These are phyloP conservation scores for Cudoniella acicularis DNA, from an alignment of 495 filamentous ascomycete genomes.

Conservation along the genomic window DNA sequence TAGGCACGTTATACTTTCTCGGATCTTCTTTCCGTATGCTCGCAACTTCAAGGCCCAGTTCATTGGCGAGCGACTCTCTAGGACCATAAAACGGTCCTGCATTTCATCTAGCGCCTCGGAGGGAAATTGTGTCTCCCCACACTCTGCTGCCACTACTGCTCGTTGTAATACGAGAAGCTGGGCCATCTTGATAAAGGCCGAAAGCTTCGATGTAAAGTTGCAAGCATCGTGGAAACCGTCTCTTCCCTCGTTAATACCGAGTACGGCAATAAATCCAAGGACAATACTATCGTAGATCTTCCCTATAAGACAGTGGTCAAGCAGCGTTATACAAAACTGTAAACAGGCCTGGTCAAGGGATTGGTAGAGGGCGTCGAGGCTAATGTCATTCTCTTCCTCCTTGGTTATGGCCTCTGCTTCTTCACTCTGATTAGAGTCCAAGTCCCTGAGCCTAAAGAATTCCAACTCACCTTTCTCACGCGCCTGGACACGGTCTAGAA, in stretches of 20 bases:
- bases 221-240: background rate
- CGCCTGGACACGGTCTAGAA: no score
- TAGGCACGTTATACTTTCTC: background rate
- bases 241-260: conserved; percentile 6
- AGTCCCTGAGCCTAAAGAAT: no score
- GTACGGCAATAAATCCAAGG: conserved; percentile 8
- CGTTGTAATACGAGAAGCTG: conserved; percentile 5
- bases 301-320: conserved; percentile 1
- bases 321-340: conserved; percentile 4
- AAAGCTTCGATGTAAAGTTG: background rate
- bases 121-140: background rate
- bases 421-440: no score
- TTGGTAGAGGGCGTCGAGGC: no score
- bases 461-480: no score
- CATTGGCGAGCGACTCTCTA: conserved; percentile 3
- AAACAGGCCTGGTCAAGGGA: conserved; percentile 2
- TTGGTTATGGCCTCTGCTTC: no score
- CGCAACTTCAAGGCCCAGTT: conserved; percentile 10
- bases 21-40: conserved; percentile 3
- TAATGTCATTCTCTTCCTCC: no score
- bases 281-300: conserved; percentile 11
- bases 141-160: conserved; percentile 1
- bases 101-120: conserved; percentile 5
- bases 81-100: conserved; percentile 12
- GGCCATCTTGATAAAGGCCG: conserved; percentile 6